phyloP scores from a whole-genome alignment of 345 rosid species.

The Pelargonium nanum region DNA sequence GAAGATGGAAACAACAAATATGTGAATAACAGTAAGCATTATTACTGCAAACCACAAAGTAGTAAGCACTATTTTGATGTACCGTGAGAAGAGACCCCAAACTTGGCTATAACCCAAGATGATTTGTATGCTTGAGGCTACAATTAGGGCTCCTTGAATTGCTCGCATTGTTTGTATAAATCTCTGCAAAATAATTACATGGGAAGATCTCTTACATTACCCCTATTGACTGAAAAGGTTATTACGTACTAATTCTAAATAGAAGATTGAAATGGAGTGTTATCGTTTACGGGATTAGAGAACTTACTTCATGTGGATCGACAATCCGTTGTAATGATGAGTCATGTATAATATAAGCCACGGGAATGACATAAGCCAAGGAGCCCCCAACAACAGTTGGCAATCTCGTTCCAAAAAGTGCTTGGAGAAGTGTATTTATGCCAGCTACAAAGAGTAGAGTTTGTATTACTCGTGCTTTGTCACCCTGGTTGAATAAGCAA shows the following conservation, averaged over 20 bases:
- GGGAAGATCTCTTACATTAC: slow-evolving; percentile 40
- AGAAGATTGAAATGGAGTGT: too few relatives aligned
- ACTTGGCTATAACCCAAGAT: slow-evolving; percentile 81
- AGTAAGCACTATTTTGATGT: slow-evolving; percentile 6
- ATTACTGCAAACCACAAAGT: not conserved
- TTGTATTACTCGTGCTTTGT: slow-evolving; percentile 79
- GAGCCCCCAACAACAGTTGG: slow-evolving; percentile 92
- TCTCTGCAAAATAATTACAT: slow-evolving; percentile 61
- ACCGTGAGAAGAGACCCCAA: slow-evolving; percentile 90
- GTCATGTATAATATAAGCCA: slow-evolving; percentile 70
- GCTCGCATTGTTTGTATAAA: slow-evolving; percentile 86
- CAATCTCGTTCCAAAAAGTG: slow-evolving; percentile 79
- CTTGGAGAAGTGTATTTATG: slow-evolving; percentile 78
- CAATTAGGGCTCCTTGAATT: slow-evolving; percentile 81
- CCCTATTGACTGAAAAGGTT: slow-evolving; percentile 26
- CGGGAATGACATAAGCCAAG: slow-evolving; percentile 57
- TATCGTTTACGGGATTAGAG: not conserved
- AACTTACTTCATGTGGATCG: slow-evolving; percentile 59
- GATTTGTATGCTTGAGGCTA: slow-evolving; percentile 83
- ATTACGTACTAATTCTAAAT: not conserved
- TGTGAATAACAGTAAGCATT: not conserved
- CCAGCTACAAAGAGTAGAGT: slow-evolving; percentile 85
- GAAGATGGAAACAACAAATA: slow-evolving; percentile 14
- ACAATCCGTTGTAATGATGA: slow-evolving; percentile 48
- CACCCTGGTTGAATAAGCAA: slow-evolving; percentile 38